phyloP scores from a whole-genome alignment of 345 rosid species.

The Eucalyptus regnans region DNA sequence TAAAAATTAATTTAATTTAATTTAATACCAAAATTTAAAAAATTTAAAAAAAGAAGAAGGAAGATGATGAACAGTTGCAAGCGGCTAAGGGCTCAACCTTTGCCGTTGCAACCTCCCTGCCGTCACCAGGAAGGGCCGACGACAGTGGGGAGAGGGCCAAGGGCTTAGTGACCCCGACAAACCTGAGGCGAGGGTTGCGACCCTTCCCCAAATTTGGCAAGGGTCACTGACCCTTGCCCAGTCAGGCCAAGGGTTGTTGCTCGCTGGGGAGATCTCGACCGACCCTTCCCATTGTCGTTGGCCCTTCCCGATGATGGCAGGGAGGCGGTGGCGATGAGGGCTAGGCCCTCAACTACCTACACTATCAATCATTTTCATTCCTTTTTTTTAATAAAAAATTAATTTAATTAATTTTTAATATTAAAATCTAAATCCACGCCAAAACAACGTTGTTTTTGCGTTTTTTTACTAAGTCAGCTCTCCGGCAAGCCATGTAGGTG shows the following conservation, averaged over 20 bases:
- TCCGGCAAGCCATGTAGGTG: accelerated
- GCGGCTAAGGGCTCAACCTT: accelerated
- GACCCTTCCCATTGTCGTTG: accelerated
- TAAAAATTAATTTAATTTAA: too few species aligned
- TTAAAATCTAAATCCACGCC: too few species aligned
- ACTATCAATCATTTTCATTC: too few species aligned
- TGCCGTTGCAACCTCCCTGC: accelerated
- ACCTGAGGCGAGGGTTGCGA: accelerated
- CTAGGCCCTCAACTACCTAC: accelerated
- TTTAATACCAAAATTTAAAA: too few species aligned
- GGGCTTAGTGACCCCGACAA: accelerated
- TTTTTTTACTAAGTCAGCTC: too few species aligned
- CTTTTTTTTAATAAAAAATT: too few species aligned
- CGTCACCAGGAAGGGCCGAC: accelerated
- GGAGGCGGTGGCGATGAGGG: accelerated
- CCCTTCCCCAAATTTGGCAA: accelerated
- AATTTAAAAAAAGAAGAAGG: accelerated
- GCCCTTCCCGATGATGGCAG: accelerated
- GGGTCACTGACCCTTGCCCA: accelerated
- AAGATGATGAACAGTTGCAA: too few species aligned
- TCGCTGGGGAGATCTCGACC: accelerated
- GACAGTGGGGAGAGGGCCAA: accelerated
- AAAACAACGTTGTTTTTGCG: accelerated
- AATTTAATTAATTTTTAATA: too few species aligned
- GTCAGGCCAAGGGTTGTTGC: accelerated